Base-by-base conservation (phyloP, 148 eudicot species). In the Fallopia convolvulus region DNA sequence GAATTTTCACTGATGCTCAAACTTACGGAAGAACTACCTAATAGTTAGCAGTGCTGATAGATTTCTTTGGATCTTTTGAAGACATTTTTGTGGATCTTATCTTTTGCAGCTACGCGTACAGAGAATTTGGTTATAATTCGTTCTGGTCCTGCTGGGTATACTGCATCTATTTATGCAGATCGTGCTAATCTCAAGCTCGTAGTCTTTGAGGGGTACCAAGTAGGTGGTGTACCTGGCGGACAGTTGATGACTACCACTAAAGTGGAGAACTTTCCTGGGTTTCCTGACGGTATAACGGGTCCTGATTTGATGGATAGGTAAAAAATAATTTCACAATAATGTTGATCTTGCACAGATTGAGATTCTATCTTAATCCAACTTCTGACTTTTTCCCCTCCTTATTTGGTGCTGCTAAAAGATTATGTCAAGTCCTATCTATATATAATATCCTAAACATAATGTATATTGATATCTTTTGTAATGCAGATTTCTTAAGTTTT, bases 101-200 rank as follows among this genome's bases (percentile, higher is more conserved):
- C 78, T 65, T 58, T 81, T 78, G 82, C 91, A 92, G 97, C 77
- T 77, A 82, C 74, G 77, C 88, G 83, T 39, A 80, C 88, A 39
- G 99, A 95, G 86, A 95, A 95, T 82, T 46, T 95, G 81, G 99
- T 91, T 11, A 95, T 95, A 79, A 89, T 95, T 75, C 98, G 99
- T 70, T 95, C 99, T 47, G 99, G 99, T 20, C 99, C 99, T 39
- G 99, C 99, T 79, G 99, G 99, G 72, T 95, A 95, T 78, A 95
- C 99, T 9, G 98, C 99, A 71, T 98, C 99, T 58, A 95, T 95
- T 40, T 95, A 95, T 86, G 98, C 99, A 50, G 98, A 97, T 68
- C 91, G 99, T 81, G 99, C 99, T 74, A 95, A 95, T 80, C 86
- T 95, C 83, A 95, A 93, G 81, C 99, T 98, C 23, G 88, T 95